Conservation (phyloP, 2,329 filamentous ascomycete species). For the Aspergillus quadricinctus region DNA sequence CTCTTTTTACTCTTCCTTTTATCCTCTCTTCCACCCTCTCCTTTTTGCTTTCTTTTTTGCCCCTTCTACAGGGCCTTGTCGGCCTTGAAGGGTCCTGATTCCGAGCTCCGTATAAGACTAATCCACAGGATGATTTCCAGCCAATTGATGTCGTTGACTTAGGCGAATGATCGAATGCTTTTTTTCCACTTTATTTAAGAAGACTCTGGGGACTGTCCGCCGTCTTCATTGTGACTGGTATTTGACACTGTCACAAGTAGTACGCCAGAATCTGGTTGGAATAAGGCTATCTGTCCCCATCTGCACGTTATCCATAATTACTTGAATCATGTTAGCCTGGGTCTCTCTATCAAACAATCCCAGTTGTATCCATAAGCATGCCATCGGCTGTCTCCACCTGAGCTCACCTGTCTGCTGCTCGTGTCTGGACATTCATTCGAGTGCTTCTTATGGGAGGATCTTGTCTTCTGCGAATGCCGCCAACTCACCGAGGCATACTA, state of each 20-base stretch:
- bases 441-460: neutral
- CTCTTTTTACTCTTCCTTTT: neutral
- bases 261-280: slow-evolving; percentile 1
- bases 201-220: neutral
- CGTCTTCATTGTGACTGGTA: neutral
- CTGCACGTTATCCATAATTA: neutral
- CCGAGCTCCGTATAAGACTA: neutral
- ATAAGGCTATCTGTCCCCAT: neutral
- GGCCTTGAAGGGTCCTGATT: neutral
- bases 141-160: neutral
- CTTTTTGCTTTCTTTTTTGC: neutral
- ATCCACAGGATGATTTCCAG: neutral
- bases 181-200: neutral
- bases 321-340: slow-evolving; percentile 14
- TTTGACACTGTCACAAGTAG: neutral
- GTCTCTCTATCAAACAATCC: slow-evolving; percentile 5
- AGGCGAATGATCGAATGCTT: neutral
- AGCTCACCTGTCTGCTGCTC: slow-evolving; percentile 10
- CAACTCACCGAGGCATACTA: neutral
- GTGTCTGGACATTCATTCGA: slow-evolving; percentile 5
- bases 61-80: neutral
- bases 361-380: slow-evolving; percentile 18
- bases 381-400: slow-evolving; percentile 12
- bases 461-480: neutral
- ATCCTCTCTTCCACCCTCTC: neutral